phyloP scores from a whole-genome alignment of 2,329 filamentous ascomycete genomes.

The Colletotrichum tropicale region DNA sequence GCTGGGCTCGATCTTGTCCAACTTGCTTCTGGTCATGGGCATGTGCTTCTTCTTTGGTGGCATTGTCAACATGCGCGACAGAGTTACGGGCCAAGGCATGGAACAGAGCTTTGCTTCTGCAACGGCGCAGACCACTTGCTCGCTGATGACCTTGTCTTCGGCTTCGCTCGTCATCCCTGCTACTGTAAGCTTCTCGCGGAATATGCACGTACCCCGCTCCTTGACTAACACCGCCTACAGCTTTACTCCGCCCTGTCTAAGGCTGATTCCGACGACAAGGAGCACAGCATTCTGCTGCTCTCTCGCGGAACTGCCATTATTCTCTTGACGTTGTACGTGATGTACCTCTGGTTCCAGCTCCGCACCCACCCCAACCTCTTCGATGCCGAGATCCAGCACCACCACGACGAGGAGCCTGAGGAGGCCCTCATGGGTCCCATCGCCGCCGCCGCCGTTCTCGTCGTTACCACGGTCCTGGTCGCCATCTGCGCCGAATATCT shows the following conservation, averaged over 20 bases:
- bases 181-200: slow-evolving; percentile 50
- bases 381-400: slow-evolving; percentile 51
- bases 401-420: slow-evolving; percentile 38
- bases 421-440: slow-evolving; percentile 63
- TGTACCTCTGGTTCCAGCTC: slow-evolving; percentile 82
- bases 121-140: slow-evolving; percentile 78
- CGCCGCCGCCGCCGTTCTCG: slow-evolving; percentile 69
- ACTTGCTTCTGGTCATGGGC: slow-evolving; percentile 85
- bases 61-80: slow-evolving; percentile 62
- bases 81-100: slow-evolving; percentile 55
- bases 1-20: slow-evolving; percentile 94
- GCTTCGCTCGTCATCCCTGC: slow-evolving; percentile 82
- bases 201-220: not conserved
- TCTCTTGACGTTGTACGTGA: slow-evolving; percentile 73
- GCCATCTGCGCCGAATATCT: slow-evolving; percentile 78
- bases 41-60: slow-evolving; percentile 83
- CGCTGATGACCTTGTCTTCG: slow-evolving; percentile 76
- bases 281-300: slow-evolving; percentile 68
- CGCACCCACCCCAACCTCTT: slow-evolving; percentile 77
- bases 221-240: slow-evolving; percentile 33
- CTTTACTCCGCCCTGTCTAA: slow-evolving; percentile 69
- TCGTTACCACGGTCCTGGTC: slow-evolving; percentile 73
- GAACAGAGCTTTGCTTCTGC: slow-evolving; percentile 79
- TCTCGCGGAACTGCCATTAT: slow-evolving; percentile 80
- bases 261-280: slow-evolving; percentile 43